Evolutionary conservation across 306 rosid genomes (phyloP).

Genomic region (Cicer chorassanicum): DNA sequence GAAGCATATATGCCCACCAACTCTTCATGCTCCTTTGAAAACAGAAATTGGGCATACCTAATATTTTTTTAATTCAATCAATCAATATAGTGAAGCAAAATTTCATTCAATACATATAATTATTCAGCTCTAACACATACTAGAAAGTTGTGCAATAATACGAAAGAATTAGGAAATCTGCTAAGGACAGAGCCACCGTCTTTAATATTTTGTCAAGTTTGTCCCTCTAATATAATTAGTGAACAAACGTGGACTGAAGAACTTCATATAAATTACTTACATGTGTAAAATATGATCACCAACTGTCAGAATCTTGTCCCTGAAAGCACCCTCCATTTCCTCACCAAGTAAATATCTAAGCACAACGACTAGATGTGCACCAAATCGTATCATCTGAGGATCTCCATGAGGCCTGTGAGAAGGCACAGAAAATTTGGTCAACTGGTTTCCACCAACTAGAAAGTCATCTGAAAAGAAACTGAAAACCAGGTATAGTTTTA

Average conservation of each 20-base stretch:
- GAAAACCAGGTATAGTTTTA: slow-evolving; percentile 7
- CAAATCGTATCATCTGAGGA: slow-evolving; percentile 96
- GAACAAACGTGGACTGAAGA: background rate
- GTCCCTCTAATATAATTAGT: slow-evolving; percentile 31
- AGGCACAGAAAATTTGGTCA: slow-evolving; percentile 41
- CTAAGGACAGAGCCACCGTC: slow-evolving; percentile 17
- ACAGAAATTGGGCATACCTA: slow-evolving; percentile 97
- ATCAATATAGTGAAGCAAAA: slow-evolving; percentile 24
- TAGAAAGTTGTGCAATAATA: slow-evolving; percentile 37
- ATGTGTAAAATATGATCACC: slow-evolving; percentile 95
- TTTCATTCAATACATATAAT: slow-evolving; percentile 36
- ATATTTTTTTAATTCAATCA: slow-evolving; percentile 39
- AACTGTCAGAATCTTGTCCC: slow-evolving; percentile 78
- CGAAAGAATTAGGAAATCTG: slow-evolving; percentile 34
- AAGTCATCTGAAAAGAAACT: slow-evolving; percentile 22
- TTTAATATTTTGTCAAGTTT: slow-evolving; percentile 16
- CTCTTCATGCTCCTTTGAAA: slow-evolving; percentile 94
- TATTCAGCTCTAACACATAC: slow-evolving; percentile 19
- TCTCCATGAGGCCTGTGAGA: slow-evolving; percentile 84
- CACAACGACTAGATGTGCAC: slow-evolving; percentile 97
- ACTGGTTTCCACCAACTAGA: slow-evolving; percentile 41
- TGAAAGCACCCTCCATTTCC: slow-evolving; percentile 74
- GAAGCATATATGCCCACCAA: slow-evolving; percentile 95
- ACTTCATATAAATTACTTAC: slow-evolving; percentile 62
- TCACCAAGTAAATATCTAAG: slow-evolving; percentile 83